Evolutionary conservation across 805 yeast species (phyloP), one percentile per base, ranked within the genome.

Genomic region (Metschnikowia aberdeeniae): DNA sequence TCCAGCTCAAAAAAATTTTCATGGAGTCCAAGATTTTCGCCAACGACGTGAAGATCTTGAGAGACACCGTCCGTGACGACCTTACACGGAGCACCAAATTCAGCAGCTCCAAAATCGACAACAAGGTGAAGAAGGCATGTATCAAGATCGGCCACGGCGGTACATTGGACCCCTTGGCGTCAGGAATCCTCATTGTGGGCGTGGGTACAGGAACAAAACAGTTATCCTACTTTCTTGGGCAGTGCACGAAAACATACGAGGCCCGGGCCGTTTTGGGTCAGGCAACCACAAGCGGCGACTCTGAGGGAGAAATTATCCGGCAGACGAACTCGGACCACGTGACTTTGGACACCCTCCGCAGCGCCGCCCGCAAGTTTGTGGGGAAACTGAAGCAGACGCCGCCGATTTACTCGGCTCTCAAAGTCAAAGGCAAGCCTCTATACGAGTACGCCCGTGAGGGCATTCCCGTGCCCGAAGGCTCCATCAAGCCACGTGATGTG

Each of bases 81-180:
- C 60, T 73, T 12, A 60, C 67, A 28, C 62, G 62, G 34, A 68
- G 68, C 58, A 64, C 63, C 40, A 60, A 62, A 44, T 65, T 70
- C 59, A 70, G 77, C 45, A 64, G 72, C 42, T 72, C 68, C 44
- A 72, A 80, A 31, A 74, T 79, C 36, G 73, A 76, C 47, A 75
- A 78, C 43, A 77, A 78, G 46, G 70, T 77, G 26, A 67, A 75
- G 20, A 72, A 72, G 28, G 68, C 77, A 4, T 82, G 82, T 55
- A 81, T 90, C 29, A 93, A 93, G 59, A 84, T 92, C 73, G 99
- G 99, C 1, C 99, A 93, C 63, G 99, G 99, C 14, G 99, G 99
- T 8, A 93, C 99, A 0, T 70, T 93, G 32, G 99, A 93, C 59
- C 97, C 98, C 0, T 66, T 87, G 35, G 99, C 99, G 0, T 82